Evolutionary conservation across 1,139 yeast species (phyloP), one percentile per base, ranked within the genome.

Genomic region (Candida smagusa): DNA sequence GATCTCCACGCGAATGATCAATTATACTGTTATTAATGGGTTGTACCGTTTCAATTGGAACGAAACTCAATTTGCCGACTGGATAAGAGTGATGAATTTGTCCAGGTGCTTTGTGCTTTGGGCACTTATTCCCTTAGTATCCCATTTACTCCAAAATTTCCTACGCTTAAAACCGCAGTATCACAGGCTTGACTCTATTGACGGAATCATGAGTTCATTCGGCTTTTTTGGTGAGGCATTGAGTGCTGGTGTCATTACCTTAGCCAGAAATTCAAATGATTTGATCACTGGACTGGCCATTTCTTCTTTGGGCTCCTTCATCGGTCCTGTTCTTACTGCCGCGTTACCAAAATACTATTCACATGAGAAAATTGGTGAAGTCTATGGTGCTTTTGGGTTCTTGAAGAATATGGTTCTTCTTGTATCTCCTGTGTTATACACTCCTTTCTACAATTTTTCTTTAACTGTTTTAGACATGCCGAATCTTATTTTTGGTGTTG

Each of bases 311-410:
- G 79, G 80, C 0, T 61, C 79, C 0, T 37, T 65, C 5, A 39
- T 55, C 9, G 49, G 54, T 5, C 84, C 86, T 0, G 63, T 77
- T 1, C 43, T 78, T 22, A 74, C 73, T 42, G 63, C 76, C 5
- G 50, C 77, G 2, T 50, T 79, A 26, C 68, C 77, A 40, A 80
- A 79, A 52, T 76, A 74, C 48, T 69, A 68, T 34, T 65, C 68
- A 2, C 64, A 66, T 22, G 63, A 67, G 13, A 65, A 62, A 43
- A 63, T 72, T 4, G 82, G 83, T 9, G 79, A 74, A 47, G 64
- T 73, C 38, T 74, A 75, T 52, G 81, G 81, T 2, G 77, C 74
- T 2, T 54, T 76, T 40, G 74, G 81, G 0, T 49, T 75, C 28
- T 49, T 73, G 19, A 62, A 72, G 48, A 73, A 73, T 39, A 34